Conservation (phyloP, 371 early-diverging fungal genomes). For the Mucor plumbeus region DNA sequence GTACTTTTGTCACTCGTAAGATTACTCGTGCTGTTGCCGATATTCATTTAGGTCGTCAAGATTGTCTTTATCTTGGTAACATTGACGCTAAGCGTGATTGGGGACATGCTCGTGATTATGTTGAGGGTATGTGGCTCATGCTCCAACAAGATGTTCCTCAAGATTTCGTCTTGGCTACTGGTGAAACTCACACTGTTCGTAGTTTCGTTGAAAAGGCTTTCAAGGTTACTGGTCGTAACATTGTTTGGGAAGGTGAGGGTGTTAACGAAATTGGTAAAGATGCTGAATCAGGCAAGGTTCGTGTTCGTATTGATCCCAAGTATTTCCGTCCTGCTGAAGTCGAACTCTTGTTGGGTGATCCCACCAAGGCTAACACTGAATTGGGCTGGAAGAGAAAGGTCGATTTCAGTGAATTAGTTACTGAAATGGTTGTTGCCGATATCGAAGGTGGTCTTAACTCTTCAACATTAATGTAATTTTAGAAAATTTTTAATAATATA, state of each 20-base stretch:
- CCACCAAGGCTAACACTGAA: conserved; percentile 72
- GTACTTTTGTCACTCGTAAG: conserved; percentile 87
- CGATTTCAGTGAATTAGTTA: conserved; percentile 70
- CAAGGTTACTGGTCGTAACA: conserved; percentile 67
- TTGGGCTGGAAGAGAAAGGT: conserved; percentile 79
- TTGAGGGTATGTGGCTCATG: conserved; percentile 91
- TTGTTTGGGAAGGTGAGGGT: conserved; percentile 82
- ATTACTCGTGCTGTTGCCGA: conserved; percentile 84
- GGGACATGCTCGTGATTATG: conserved; percentile 89
- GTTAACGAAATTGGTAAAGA: conserved; percentile 78
- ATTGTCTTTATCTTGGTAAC: conserved; percentile 83
- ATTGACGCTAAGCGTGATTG: conserved; percentile 88
- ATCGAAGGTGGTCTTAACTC: conserved; percentile 56
- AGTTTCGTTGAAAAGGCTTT: conserved; percentile 86
- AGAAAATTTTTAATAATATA: conserved; percentile 2
- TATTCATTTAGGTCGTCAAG: conserved; percentile 73
- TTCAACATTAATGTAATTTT: conserved; percentile 31
- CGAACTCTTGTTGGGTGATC: conserved; percentile 80
- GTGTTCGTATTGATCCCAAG: conserved; percentile 75
- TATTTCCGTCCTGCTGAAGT: conserved; percentile 91
- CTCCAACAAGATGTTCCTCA: conserved; percentile 82
- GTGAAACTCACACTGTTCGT: conserved; percentile 84
- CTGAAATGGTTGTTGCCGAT: conserved; percentile 77
- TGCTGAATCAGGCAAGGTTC: conserved; percentile 66
- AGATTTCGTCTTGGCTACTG: conserved; percentile 90